Evolutionary conservation across 2,329 filamentous ascomycete species (phyloP).

Genomic region (Microsporum audouinii): DNA sequence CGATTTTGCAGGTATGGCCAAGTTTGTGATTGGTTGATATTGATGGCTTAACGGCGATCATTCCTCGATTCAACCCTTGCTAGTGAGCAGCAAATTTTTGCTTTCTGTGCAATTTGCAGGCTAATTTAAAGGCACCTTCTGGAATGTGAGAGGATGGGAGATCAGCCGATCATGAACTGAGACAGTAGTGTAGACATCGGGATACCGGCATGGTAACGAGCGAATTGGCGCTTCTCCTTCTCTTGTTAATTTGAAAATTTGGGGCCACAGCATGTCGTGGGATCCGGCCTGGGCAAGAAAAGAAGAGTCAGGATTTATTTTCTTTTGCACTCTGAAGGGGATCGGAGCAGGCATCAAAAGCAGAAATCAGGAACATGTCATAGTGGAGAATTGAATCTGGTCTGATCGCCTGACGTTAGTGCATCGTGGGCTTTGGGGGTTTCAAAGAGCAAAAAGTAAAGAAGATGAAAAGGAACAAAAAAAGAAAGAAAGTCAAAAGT

Average conservation of each 20-base stretch:
- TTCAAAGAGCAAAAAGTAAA: not conserved
- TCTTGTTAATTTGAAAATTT: not conserved
- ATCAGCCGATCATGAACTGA: constrained; percentile 3
- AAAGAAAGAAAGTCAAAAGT: constrained; percentile 1
- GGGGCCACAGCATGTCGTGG: not conserved
- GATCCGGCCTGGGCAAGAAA: not conserved
- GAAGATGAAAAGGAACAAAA: not conserved
- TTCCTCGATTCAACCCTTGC: constrained; percentile 3
- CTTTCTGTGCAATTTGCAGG: constrained; percentile 1
- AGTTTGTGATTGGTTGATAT: not conserved
- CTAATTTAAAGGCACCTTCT: constrained; percentile 4
- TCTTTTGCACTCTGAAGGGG: constrained; percentile 5
- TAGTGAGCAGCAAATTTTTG: not conserved
- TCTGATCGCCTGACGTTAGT: constrained; percentile 11
- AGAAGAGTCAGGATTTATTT: not conserved
- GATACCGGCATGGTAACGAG: not conserved
- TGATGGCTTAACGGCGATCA: constrained; percentile 1
- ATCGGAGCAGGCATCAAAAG: constrained; percentile 13
- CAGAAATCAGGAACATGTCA: constrained; percentile 12
- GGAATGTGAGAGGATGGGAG: constrained; percentile 4
- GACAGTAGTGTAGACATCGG: not conserved
- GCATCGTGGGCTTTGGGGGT: not conserved
- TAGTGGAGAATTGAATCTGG: constrained; percentile 11
- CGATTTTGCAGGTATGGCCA: not conserved
- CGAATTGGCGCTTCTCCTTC: not conserved